Conservation (phyloP, 1,284 basidiomycete genomes). For the Cryptococcus jaspeensis region DNA sequence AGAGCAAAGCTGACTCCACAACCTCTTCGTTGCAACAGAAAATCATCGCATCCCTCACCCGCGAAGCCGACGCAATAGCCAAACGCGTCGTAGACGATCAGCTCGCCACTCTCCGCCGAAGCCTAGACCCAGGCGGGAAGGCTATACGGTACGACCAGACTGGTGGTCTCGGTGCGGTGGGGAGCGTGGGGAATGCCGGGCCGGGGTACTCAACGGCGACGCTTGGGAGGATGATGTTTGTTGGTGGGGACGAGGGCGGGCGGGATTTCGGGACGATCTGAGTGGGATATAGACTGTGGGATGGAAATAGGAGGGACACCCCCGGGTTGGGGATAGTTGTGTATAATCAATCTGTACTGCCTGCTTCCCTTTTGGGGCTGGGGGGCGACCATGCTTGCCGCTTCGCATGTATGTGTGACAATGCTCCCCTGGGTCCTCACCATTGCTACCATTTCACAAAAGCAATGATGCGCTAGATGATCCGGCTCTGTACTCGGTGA, state of each 20-base stretch:
- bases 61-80: conserved; percentile 51
- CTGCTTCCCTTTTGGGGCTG: no score
- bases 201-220: background rate
- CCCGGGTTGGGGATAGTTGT: background rate
- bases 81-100: conserved; percentile 50
- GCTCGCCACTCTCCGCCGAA: conserved; percentile 29
- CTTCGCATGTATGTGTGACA: no score
- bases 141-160: conserved; percentile 27
- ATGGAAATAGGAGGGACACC: background rate
- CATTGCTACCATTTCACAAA: no score
- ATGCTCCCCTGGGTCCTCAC: no score
- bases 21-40: conserved; percentile 37
- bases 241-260: conserved; percentile 4
- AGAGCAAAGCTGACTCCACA: no score
- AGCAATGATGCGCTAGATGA: no score
- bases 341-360: no score
- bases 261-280: conserved; percentile 22
- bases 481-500: no score
- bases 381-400: no score
- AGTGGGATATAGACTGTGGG: background rate
- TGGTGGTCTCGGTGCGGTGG: conserved; percentile 4
- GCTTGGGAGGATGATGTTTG: background rate
- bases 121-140: conserved; percentile 15
- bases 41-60: conserved; percentile 45
- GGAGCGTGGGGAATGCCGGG: background rate